These are phyloP conservation scores for Hysterangium stoloniferum DNA, from an alignment of 768 basidiomycete species.

Conservation along the genomic window DNA sequence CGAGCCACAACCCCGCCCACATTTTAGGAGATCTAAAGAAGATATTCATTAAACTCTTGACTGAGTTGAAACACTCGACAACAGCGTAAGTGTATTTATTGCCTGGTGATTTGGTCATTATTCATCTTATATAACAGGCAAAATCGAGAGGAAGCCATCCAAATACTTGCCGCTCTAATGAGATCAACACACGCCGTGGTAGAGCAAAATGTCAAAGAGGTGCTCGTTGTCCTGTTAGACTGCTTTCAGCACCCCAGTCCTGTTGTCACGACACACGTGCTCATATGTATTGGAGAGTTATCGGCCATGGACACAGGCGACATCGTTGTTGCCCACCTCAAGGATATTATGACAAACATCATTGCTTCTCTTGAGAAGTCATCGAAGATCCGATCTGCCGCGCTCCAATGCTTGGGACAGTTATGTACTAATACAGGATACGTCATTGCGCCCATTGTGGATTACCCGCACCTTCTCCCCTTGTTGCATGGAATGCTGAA, in stretches of 20 bases:
- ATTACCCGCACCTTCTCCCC: conserved; percentile 36
- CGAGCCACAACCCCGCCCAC: conserved; percentile 39
- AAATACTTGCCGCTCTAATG: conserved; percentile 36
- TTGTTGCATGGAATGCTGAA: conserved; percentile 35
- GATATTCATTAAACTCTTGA: conserved; percentile 39
- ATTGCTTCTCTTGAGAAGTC: conserved; percentile 36
- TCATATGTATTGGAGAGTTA: conserved; percentile 39
- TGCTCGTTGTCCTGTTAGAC: conserved; percentile 38
- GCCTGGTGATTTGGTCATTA: conserved; percentile 6
- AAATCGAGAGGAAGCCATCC: conserved; percentile 34
- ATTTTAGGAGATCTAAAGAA: conserved; percentile 42
- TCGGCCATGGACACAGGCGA: conserved; percentile 36
- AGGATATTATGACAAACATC: conserved; percentile 34
- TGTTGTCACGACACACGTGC: conserved; percentile 33
- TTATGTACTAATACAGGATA: conserved; percentile 38
- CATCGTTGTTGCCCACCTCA: conserved; percentile 31
- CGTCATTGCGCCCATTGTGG: conserved; percentile 38
- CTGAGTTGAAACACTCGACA: conserved; percentile 40
- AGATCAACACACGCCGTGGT: conserved; percentile 35
- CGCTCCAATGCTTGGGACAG: conserved; percentile 38
- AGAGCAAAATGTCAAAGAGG: conserved; percentile 37
- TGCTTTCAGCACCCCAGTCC: conserved; percentile 32
- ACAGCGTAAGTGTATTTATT: conserved; percentile 25
- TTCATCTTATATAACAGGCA: conserved; percentile 14
- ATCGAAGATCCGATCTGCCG: conserved; percentile 33